These are phyloP conservation scores for Orbilia blumenaviensis DNA, from an alignment of 2,329 filamentous ascomycete genomes.

Conservation along the genomic window DNA sequence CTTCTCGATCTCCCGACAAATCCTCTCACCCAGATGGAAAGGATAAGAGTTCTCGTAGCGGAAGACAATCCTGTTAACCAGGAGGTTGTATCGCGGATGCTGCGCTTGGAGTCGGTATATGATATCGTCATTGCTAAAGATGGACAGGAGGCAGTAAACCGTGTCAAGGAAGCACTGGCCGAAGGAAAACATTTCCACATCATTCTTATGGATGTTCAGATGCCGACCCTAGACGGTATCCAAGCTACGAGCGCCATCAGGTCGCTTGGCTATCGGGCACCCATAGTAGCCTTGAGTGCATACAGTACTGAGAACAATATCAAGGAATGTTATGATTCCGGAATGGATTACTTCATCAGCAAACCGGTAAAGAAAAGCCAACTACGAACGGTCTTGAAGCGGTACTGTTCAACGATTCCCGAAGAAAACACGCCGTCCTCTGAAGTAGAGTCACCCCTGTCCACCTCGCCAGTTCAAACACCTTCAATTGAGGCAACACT, in stretches of 20 bases:
- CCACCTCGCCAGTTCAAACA: constrained; percentile 24
- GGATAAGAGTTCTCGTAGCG: constrained; percentile 83
- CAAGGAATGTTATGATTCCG: constrained; percentile 83
- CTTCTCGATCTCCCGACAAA: constrained; percentile 49
- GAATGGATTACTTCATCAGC: constrained; percentile 88
- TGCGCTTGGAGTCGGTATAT: constrained; percentile 65
- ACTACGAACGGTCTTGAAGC: constrained; percentile 55
- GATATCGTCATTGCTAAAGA: constrained; percentile 89
- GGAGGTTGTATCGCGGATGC: constrained; percentile 71
- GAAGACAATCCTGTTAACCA: constrained; percentile 77
- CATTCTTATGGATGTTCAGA: constrained; percentile 95
- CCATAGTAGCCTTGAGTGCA: constrained; percentile 89
- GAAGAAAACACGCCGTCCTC: constrained; percentile 53
- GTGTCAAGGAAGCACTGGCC: constrained; percentile 83
- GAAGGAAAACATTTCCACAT: constrained; percentile 78
- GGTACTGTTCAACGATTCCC: constrained; percentile 56
- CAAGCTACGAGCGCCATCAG: constrained; percentile 86
- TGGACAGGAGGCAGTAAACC: constrained; percentile 85
- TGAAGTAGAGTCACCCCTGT: constrained; percentile 44
- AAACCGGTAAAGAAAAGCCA: constrained; percentile 64
- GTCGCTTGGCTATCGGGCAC: constrained; percentile 83
- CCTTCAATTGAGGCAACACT: constrained; percentile 47
- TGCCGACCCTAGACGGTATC: constrained; percentile 91
- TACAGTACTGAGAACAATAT: constrained; percentile 91
- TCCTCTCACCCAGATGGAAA: constrained; percentile 61